Percentiles rank a stretch among this genome's conserved stretches.
These are phyloP conservation scores for Apiospora marii DNA, from an alignment of 2,329 filamentous ascomycete genomes.

Conservation along the genomic window DNA sequence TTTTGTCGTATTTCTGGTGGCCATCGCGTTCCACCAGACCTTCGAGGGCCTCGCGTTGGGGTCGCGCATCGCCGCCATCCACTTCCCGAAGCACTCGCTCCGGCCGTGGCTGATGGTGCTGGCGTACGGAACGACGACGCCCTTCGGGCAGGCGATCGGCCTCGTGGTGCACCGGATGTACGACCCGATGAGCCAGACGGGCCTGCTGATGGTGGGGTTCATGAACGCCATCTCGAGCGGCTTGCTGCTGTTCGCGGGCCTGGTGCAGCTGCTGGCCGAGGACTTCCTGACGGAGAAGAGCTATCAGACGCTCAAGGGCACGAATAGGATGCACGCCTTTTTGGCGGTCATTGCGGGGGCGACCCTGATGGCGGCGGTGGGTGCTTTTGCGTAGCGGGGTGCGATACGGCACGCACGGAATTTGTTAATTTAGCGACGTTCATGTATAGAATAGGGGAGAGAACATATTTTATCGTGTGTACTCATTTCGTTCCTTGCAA, in stretches of 20 bases:
- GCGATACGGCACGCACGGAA: background rate
- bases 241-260: slow-evolving; percentile 79
- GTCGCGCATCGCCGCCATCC: slow-evolving; percentile 82
- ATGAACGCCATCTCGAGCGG: slow-evolving; percentile 89
- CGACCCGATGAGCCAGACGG: slow-evolving; percentile 78
- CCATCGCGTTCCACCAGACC: slow-evolving; percentile 85
- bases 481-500: background rate
- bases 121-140: slow-evolving; percentile 79
- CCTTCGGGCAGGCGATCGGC: slow-evolving; percentile 84
- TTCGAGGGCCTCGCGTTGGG: slow-evolving; percentile 90
- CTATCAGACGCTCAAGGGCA: slow-evolving; percentile 71
- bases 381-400: slow-evolving; percentile 69
- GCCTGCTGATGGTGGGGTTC: slow-evolving; percentile 82
- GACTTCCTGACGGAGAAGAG: slow-evolving; percentile 83
- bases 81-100: slow-evolving; percentile 75
- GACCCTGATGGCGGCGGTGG: slow-evolving; percentile 74
- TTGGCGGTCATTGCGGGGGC: slow-evolving; percentile 70
- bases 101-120: slow-evolving; percentile 87
- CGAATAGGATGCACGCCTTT: slow-evolving; percentile 68
- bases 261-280: slow-evolving; percentile 85
- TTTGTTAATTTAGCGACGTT: slow-evolving; percentile 9
- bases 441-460: background rate
- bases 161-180: slow-evolving; percentile 81
- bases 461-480: background rate
- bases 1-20: slow-evolving; percentile 81